A percentile compares a stretch with the other conserved stretches of the same genome.
Conservation (phyloP, 2,329 filamentous ascomycete genomes). For the Epichloe coenophiala region DNA sequence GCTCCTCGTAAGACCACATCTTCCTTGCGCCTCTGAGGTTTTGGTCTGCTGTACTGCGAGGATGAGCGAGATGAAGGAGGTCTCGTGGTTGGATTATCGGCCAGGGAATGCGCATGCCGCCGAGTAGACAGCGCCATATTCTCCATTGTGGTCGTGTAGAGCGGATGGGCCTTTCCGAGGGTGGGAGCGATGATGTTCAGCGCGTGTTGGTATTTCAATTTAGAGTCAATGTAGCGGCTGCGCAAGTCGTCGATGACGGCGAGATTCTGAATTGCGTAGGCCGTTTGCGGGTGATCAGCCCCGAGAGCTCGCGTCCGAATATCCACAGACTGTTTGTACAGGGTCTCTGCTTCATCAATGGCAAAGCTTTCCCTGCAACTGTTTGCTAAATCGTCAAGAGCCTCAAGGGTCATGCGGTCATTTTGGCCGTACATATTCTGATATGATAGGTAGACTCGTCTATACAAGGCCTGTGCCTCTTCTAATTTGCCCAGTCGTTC, state of each 20-base stretch:
- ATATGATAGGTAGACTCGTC: slow-evolving; percentile 14
- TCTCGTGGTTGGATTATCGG: neutral
- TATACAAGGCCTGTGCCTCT: slow-evolving; percentile 13
- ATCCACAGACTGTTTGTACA: slow-evolving; percentile 14
- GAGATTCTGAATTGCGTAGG: slow-evolving; percentile 12
- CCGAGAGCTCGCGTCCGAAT: slow-evolving; percentile 12
- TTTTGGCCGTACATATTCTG: slow-evolving; percentile 13
- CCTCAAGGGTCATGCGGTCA: slow-evolving; percentile 15
- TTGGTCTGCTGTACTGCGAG: neutral
- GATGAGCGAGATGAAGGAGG: neutral
- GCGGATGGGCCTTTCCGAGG: slow-evolving; percentile 12
- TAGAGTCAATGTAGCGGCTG: slow-evolving; percentile 10
- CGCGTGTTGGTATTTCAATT: slow-evolving; percentile 10
- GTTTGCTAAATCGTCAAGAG: slow-evolving; percentile 15
- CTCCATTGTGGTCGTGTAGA: slow-evolving; percentile 12
- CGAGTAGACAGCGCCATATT: slow-evolving; percentile 10
- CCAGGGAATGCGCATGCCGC: slow-evolving; percentile 1
- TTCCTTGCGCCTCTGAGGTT: neutral
- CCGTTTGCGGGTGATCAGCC: slow-evolving; percentile 11
- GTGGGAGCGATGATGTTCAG: slow-evolving; percentile 11
- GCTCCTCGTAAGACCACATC: slow-evolving; percentile 6
- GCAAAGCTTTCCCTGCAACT: slow-evolving; percentile 12
- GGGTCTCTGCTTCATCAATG: slow-evolving; percentile 15
- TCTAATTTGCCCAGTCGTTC: slow-evolving; percentile 12
- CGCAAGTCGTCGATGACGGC: slow-evolving; percentile 14